These are phyloP conservation scores for Cicer yamashitae DNA, from an alignment of 306 rosid genomes.

Conservation along the genomic window DNA sequence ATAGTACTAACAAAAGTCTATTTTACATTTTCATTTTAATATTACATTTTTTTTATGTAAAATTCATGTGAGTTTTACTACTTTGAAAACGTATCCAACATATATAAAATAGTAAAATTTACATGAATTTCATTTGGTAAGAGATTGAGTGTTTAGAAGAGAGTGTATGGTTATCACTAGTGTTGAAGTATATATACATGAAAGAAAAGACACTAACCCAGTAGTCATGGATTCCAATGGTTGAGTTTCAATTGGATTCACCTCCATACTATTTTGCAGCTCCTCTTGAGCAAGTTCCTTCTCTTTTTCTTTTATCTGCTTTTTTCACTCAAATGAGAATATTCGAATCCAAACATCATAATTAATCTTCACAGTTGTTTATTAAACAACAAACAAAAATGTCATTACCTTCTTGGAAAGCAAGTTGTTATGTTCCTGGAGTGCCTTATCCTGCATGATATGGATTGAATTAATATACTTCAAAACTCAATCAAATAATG, in stretches of 20 bases:
- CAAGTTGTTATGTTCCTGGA: conserved; percentile 73
- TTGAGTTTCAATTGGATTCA: conserved; percentile 43
- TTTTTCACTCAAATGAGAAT: conserved; percentile 32
- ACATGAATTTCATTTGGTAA: no score
- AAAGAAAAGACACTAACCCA: conserved; percentile 53
- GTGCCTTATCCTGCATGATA: conserved; percentile 68
- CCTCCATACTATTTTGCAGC: conserved; percentile 44
- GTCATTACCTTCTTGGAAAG: conserved; percentile 64
- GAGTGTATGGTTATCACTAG: no score
- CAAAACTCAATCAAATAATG: not conserved
- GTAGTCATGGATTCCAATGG: conserved; percentile 51
- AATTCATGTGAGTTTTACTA: no score
- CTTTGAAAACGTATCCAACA: no score
- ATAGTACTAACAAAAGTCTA: no score
- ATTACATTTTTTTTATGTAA: no score
- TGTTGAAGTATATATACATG: not conserved
- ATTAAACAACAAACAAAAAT: not conserved
- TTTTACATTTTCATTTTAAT: no score
- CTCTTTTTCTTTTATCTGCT: conserved; percentile 77
- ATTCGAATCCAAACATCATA: conserved; percentile 12
- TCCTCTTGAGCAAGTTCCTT: conserved; percentile 50
- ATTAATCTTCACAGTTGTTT: not conserved
- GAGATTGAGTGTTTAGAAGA: no score
- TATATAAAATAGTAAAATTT: no score
- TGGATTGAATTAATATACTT: not conserved